These are phyloP conservation scores for Caloboletus firmus DNA, from an alignment of 1,284 basidiomycete genomes.

Conservation along the genomic window DNA sequence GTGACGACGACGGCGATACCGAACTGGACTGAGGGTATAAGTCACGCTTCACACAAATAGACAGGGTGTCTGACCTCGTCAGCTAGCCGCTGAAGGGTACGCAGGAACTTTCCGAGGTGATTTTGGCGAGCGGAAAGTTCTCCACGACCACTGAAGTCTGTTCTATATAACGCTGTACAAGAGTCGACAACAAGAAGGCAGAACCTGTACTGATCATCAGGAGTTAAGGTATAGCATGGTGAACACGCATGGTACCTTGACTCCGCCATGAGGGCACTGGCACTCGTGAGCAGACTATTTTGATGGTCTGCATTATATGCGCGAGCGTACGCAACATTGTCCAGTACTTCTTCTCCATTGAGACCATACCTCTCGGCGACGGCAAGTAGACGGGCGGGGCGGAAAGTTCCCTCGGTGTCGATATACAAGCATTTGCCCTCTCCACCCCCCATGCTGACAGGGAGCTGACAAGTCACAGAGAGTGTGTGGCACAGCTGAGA, in stretches of 20 bases:
- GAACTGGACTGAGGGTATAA: constrained; percentile 56
- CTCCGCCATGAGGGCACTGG: constrained; percentile 96
- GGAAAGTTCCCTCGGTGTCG: constrained; percentile 99
- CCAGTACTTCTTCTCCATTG: constrained; percentile 95
- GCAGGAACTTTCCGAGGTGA: constrained; percentile 96
- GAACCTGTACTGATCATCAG: constrained; percentile 62
- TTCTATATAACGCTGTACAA: constrained; percentile 93
- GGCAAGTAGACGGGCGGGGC: constrained; percentile 90
- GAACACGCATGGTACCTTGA: constrained; percentile 64
- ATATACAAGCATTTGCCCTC: constrained; percentile 99
- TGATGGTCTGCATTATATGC: constrained; percentile 99
- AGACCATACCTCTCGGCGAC: constrained; percentile 95
- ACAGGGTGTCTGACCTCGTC: constrained; percentile 72
- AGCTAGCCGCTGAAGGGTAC: constrained; percentile 89
- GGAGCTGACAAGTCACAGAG: constrained; percentile 97
- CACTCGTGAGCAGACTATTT: constrained; percentile 84
- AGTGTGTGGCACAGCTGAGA: constrained; percentile 98
- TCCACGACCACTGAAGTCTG: constrained; percentile 94
- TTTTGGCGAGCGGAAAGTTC: constrained; percentile 95
- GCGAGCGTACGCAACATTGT: constrained; percentile 98
- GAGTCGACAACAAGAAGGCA: constrained; percentile 97
- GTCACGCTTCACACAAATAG: neutral
- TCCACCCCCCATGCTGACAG: constrained; percentile 96
- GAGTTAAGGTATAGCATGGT: neutral
- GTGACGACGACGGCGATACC: constrained; percentile 97